These are phyloP conservation scores for Fraxinus dipetala DNA, from an alignment of 305 asterid genomes.

Conservation along the genomic window DNA sequence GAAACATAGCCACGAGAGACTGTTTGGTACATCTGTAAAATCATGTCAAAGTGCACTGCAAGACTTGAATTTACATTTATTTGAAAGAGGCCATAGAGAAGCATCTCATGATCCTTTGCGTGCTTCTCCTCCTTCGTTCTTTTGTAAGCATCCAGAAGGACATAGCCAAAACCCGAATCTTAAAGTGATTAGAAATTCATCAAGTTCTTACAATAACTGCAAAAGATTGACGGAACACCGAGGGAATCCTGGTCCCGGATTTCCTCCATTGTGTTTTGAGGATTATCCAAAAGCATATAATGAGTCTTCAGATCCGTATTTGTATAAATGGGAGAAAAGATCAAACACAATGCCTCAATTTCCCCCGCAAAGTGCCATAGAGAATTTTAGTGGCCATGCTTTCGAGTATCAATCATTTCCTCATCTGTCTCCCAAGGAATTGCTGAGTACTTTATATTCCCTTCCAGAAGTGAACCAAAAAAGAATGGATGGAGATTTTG, in stretches of 20 bases:
- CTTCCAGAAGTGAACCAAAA: slow-evolving; percentile 34
- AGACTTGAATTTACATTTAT: slow-evolving; percentile 23
- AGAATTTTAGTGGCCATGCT: slow-evolving; percentile 19
- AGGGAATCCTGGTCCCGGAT: slow-evolving; percentile 28
- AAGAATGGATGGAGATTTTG: slow-evolving; percentile 29
- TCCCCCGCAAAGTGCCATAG: slow-evolving; percentile 26
- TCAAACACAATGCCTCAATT: slow-evolving; percentile 23
- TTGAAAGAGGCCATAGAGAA: slow-evolving; percentile 24
- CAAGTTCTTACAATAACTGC: slow-evolving; percentile 17
- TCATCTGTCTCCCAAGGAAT: slow-evolving; percentile 38
- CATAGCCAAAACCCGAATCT: slow-evolving; percentile 18
- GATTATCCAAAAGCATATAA: slow-evolving; percentile 34
- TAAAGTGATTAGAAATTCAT: slow-evolving; percentile 23
- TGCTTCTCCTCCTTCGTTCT: slow-evolving; percentile 28
- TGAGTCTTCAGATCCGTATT: slow-evolving; percentile 29
- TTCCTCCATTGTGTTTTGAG: slow-evolving; percentile 34
- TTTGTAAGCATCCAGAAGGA: slow-evolving; percentile 31
- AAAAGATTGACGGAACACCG: slow-evolving; percentile 32
- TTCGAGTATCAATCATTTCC: slow-evolving; percentile 37
- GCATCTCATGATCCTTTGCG: slow-evolving; percentile 21
- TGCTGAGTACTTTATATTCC: slow-evolving; percentile 34
- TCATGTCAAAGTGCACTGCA: slow-evolving; percentile 26
- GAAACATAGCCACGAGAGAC: slow-evolving; percentile 28
- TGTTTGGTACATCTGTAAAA: slow-evolving; percentile 23
- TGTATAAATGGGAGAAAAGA: slow-evolving; percentile 19